Percentiles rank a stretch among this genome's conserved stretches.
phyloP scores from a whole-genome alignment of 805 yeast genomes.

The Spencermartinsiella europaea region DNA sequence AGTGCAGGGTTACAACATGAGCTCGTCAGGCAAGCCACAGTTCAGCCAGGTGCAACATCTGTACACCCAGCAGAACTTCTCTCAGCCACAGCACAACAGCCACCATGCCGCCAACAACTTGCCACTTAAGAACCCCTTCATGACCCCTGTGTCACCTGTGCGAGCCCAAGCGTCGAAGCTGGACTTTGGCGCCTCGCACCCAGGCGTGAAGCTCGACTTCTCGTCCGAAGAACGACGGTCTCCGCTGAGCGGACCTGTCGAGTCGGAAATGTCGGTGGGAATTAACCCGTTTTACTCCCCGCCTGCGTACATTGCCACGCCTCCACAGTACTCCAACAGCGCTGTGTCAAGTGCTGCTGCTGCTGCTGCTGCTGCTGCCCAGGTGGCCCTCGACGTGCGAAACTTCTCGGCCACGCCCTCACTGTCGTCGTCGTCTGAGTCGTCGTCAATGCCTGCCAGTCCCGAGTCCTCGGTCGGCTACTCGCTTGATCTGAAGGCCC shows the following conservation, averaged over 20 bases:
- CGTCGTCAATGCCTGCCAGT: conserved; percentile 13
- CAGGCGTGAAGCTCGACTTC: conserved; percentile 20
- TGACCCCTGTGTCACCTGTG: conserved; percentile 18
- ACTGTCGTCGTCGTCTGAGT: conserved; percentile 9
- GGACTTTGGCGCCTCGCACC: conserved; percentile 2
- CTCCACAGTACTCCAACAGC: conserved; percentile 1
- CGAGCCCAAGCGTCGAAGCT: conserved; percentile 5
- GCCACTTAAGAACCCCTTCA: conserved; percentile 8
- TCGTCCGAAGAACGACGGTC: conserved; percentile 3
- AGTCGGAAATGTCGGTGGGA: conserved; percentile 18
- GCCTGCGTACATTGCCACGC: conserved; percentile 20
- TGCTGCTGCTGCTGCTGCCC: conserved; percentile 18
- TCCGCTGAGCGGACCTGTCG: background rate
- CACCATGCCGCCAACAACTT: background rate
- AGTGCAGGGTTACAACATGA: background rate
- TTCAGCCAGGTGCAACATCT: background rate
- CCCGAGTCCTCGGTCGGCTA: conserved; percentile 12
- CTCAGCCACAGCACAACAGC: background rate
- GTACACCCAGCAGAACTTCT: background rate
- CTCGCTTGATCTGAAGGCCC: conserved; percentile 1
- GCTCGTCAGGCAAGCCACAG: background rate
- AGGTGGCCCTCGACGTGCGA: conserved; percentile 17
- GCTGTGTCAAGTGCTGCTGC: conserved; percentile 11
- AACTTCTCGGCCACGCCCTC: conserved; percentile 16
- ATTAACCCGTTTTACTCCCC: conserved; percentile 34